phyloP scores from a whole-genome alignment of 2,329 filamentous ascomycete species.

The Curvularia hawaiiensis region DNA sequence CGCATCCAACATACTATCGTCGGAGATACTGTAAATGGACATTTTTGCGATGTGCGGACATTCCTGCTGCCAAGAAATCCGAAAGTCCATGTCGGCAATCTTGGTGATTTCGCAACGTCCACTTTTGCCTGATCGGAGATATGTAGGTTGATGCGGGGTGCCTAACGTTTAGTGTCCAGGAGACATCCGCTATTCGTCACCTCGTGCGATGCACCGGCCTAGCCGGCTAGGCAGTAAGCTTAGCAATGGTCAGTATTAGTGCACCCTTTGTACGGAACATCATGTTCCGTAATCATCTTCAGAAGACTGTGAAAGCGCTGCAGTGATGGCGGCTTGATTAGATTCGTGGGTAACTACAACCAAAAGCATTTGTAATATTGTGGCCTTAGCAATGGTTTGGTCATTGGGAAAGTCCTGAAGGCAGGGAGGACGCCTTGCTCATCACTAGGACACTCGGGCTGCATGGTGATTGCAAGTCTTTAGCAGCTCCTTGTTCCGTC shows the following conservation, averaged over 20 bases:
- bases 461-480: background rate
- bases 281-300: background rate
- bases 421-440: background rate
- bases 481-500: background rate
- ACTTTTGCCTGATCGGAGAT: background rate
- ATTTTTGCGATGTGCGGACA: background rate
- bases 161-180: background rate
- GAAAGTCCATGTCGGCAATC: background rate
- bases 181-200: background rate
- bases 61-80: conserved; percentile 6
- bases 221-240: background rate
- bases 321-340: background rate
- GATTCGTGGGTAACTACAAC: background rate
- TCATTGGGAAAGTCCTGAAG: background rate
- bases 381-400: background rate
- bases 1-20: background rate
- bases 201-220: background rate
- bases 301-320: background rate
- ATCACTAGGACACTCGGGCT: background rate
- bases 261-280: background rate
- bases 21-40: background rate
- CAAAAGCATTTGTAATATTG: background rate
- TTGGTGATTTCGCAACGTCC: background rate
- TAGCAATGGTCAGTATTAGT: too few relatives aligned
- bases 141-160: background rate